Conservation (phyloP, 1,139 yeast genomes). For the Debaryomyces singareniensis region DNA sequence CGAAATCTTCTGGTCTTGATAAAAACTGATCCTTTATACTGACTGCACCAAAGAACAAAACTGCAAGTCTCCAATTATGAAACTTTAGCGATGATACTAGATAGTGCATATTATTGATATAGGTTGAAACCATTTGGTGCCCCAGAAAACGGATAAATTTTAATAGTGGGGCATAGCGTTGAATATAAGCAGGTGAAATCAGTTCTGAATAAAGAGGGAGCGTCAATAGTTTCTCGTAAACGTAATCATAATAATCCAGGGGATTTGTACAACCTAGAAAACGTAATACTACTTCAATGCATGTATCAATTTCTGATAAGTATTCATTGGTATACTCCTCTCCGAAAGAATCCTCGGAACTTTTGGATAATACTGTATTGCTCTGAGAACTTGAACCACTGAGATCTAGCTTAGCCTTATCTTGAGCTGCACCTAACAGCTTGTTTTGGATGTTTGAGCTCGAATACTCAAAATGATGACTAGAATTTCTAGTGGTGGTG, state of each 20-base stretch:
- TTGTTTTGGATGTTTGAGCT: background rate
- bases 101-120: slow-evolving; percentile 34
- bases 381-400: background rate
- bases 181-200: slow-evolving; percentile 36
- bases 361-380: background rate
- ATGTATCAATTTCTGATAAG: slow-evolving; percentile 34
- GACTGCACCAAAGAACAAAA: slow-evolving; percentile 45
- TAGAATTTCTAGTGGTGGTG: slow-evolving; percentile 1
- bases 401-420: background rate
- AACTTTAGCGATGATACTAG: slow-evolving; percentile 39
- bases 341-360: background rate
- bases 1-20: slow-evolving; percentile 49
- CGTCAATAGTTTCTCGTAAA: slow-evolving; percentile 29
- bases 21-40: slow-evolving; percentile 50
- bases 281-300: slow-evolving; percentile 39
- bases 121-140: background rate
- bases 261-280: slow-evolving; percentile 56
- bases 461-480: slow-evolving; percentile 1
- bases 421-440: slow-evolving; percentile 1
- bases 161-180: slow-evolving; percentile 44
- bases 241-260: slow-evolving; percentile 35
- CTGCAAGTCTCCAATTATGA: slow-evolving; percentile 48
- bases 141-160: slow-evolving; percentile 23
- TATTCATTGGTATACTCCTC: slow-evolving; percentile 4
- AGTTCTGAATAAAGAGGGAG: slow-evolving; percentile 29